Evolutionary conservation across 2,329 filamentous ascomycete species (phyloP), one percentile per base, ranked within the genome.

Genomic region (Neopestalotiopsis sp.): DNA sequence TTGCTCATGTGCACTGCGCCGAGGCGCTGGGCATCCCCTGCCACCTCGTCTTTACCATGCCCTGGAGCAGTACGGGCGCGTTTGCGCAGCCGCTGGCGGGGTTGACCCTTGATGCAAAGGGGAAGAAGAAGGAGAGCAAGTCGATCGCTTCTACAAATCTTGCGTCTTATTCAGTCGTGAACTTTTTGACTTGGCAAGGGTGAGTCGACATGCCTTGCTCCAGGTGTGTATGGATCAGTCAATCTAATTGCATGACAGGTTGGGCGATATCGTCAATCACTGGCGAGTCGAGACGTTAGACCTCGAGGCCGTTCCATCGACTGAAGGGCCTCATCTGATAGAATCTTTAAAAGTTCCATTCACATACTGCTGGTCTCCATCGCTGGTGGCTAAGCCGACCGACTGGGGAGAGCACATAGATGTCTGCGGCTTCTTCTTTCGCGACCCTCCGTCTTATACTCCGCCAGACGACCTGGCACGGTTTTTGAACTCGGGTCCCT

Each of bases 31-130:
- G 91, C 0, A 89, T 94, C 63, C 92, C 92, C 0, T 76, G 94
- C 9, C 92, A 94, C 74, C 89, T 97, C 79, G 97, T 97, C 92
- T 97, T 97, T 81, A 97, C 94, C 0, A 96, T 97, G 93, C 94
- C 94, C 0, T 97, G 93, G 90, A 92, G 92, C 1, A 90, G 92
- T 0, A 97, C 94, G 0, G 89, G 92, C 75, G 87, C 91, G 0
- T 96, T 96, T 72, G 92, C 93, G 0, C 94, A 97, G 74, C 94
- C 94, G 0, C 82, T 97, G 34, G 93, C 93, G 10, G 42, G 38
- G 5, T 17, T 65, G 0, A 94, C 94, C 70, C 90, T 96, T 68
- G 57, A 59, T 6, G 5, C 57, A 10, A 34, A 59, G 12, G 57
- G 57, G 5, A 34, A 34, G 20, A 87, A 92, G 71, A 92, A 93